phyloP scores from a whole-genome alignment of 345 rosid species.

The Moricandia arvensis region DNA sequence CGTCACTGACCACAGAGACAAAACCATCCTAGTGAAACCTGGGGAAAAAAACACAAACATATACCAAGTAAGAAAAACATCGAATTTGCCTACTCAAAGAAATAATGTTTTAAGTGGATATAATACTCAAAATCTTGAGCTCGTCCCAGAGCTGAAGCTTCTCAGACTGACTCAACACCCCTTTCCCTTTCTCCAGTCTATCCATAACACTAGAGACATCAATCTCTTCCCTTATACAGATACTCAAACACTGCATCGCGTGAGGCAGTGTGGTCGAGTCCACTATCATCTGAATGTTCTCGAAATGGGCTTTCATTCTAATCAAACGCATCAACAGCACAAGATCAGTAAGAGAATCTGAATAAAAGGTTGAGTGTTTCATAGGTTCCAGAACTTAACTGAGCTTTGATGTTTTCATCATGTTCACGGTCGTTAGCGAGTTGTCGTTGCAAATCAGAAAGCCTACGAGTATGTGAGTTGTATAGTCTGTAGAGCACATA shows the following conservation, averaged over 20 bases:
- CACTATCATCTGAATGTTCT: constrained; percentile 82
- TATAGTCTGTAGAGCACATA: constrained; percentile 70
- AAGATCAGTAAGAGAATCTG: neutral
- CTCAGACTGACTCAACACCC: constrained; percentile 58
- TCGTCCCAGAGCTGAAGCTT: constrained; percentile 90
- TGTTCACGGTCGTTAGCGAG: constrained; percentile 55
- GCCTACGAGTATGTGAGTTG: constrained; percentile 58
- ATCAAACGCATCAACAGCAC: constrained; percentile 13
- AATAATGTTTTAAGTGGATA: constrained; percentile 12
- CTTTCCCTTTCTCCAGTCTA: constrained; percentile 74
- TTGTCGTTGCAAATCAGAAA: constrained; percentile 65
- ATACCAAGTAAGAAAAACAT: constrained; percentile 10
- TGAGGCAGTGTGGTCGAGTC: constrained; percentile 85
- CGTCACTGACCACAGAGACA: constrained; percentile 83
- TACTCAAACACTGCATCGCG: constrained; percentile 55
- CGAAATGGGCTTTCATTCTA: constrained; percentile 87
- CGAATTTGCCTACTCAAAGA: neutral
- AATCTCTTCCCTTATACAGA: constrained; percentile 64
- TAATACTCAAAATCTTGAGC: constrained; percentile 83
- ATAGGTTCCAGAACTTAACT: constrained; percentile 53
- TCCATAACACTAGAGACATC: constrained; percentile 71
- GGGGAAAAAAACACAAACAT: constrained; percentile 17
- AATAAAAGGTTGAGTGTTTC: neutral
- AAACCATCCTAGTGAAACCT: constrained; percentile 91
- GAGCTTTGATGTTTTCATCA: constrained; percentile 80